A percentile compares a stretch with the other conserved stretches of the same genome.
Evolutionary conservation across 441 rosid genomes (phyloP).

Genomic region (Kokia cookei): DNA sequence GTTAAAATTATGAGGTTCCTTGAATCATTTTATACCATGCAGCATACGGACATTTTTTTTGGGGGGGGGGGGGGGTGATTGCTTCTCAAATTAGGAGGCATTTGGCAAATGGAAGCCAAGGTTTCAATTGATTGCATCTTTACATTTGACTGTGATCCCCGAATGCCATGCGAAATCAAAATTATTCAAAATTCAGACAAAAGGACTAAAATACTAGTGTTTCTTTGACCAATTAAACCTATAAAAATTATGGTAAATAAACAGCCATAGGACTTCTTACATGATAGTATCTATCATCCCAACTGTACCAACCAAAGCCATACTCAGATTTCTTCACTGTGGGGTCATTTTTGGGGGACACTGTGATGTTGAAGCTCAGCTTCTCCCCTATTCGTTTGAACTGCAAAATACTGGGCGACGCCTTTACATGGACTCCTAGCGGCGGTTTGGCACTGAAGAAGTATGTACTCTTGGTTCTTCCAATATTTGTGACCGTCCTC

Average conservation of each 20-base stretch:
- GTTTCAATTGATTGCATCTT: neutral
- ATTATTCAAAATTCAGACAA: neutral
- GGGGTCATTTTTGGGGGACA: conserved; percentile 11
- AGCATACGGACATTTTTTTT: too few relatives aligned
- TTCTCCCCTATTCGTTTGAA: conserved; percentile 41
- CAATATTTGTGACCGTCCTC: conserved; percentile 71
- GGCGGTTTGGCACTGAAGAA: conserved; percentile 37
- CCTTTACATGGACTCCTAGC: conserved; percentile 33
- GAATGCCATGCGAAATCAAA: neutral
- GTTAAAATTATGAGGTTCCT: too few relatives aligned
- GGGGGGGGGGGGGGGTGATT: too few relatives aligned
- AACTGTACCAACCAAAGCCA: conserved; percentile 66
- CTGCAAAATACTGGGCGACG: conserved; percentile 33
- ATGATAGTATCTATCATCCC: conserved; percentile 41
- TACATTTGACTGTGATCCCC: neutral
- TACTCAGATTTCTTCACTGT: conserved; percentile 24
- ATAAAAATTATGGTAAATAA: conserved; percentile 30
- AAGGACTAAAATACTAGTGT: neutral
- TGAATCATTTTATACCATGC: too few relatives aligned
- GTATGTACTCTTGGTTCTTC: conserved; percentile 29
- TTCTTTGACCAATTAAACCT: neutral
- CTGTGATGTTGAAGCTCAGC: conserved; percentile 41
- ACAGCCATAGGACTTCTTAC: conserved; percentile 72
- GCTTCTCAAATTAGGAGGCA: neutral
- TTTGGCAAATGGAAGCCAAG: neutral